Evolutionary conservation across 2,329 filamentous ascomycete species (phyloP).

Genomic region (Penicillium sp.): DNA sequence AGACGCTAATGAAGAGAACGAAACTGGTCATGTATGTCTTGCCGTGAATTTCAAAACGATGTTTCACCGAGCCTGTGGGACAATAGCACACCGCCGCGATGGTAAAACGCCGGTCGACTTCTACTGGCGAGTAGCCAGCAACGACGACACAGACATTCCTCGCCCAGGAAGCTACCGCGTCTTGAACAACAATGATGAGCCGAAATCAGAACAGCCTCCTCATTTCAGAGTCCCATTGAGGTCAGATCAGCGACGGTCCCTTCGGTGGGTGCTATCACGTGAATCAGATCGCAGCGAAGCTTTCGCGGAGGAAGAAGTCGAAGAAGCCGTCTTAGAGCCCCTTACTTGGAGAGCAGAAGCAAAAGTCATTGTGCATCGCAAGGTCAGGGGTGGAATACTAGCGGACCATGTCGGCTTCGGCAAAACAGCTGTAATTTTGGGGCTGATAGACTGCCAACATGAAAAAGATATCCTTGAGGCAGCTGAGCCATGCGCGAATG

Average conservation of each 20-base stretch:
- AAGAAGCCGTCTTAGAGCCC: conserved; percentile 50
- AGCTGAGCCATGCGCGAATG: conserved; percentile 15
- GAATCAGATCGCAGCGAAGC: conserved; percentile 39
- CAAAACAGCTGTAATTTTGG: conserved; percentile 60
- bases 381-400: conserved; percentile 57
- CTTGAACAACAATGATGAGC: conserved; percentile 40
- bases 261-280: conserved; percentile 58
- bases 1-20: conserved; percentile 11
- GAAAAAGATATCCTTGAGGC: conserved; percentile 18
- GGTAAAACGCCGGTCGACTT: conserved; percentile 22
- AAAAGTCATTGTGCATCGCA: conserved; percentile 28
- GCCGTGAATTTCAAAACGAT: conserved; percentile 37
- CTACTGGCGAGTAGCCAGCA: conserved; percentile 47
- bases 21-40: conserved; percentile 35
- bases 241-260: conserved; percentile 51
- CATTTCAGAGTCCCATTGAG: conserved; percentile 41
- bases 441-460: conserved; percentile 50
- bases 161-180: conserved; percentile 40
- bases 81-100: conserved; percentile 18
- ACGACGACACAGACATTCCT: conserved; percentile 36
- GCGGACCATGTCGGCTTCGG: conserved; percentile 65
- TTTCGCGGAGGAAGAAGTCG: conserved; percentile 54
- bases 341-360: conserved; percentile 59
- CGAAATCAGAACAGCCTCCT: conserved; percentile 28
- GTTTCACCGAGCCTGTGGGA: conserved; percentile 32